These are phyloP conservation scores for Calcarisporium arbuscula DNA, from an alignment of 2,329 filamentous ascomycete species.

Conservation along the genomic window DNA sequence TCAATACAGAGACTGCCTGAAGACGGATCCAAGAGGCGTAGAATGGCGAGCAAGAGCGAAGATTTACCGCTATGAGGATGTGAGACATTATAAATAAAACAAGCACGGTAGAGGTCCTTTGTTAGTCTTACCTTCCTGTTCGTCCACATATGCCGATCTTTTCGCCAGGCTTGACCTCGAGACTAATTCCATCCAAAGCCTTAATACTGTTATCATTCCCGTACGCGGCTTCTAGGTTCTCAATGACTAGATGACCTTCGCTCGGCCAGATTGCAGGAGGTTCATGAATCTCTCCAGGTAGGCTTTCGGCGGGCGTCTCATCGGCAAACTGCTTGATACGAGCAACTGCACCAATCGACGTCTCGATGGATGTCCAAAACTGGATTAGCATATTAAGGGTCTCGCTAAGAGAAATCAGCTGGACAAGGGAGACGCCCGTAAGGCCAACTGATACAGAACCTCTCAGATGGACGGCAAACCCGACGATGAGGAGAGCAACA, in stretches of 20 bases:
- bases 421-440: slow-evolving; percentile 25
- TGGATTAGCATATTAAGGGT: slow-evolving; percentile 28
- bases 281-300: slow-evolving; percentile 10
- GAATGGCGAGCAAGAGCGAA: slow-evolving; percentile 39
- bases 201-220: slow-evolving; percentile 9
- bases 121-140: slow-evolving; percentile 28
- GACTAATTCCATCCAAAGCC: slow-evolving; percentile 15
- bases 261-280: slow-evolving; percentile 23
- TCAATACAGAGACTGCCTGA: slow-evolving; percentile 36
- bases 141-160: slow-evolving; percentile 47
- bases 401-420: slow-evolving; percentile 25
- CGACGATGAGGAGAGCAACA: slow-evolving; percentile 40
- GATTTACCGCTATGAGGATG: slow-evolving; percentile 39
- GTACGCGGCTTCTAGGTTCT: slow-evolving; percentile 21
- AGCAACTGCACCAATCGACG: slow-evolving; percentile 27
- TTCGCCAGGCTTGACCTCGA: slow-evolving; percentile 29
- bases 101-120: slow-evolving; percentile 9
- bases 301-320: slow-evolving; percentile 21
- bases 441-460: slow-evolving; percentile 21
- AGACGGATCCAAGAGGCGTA: slow-evolving; percentile 40
- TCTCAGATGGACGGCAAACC: slow-evolving; percentile 33
- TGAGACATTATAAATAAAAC: neutral
- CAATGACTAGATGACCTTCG: slow-evolving; percentile 20
- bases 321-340: slow-evolving; percentile 26
- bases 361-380: slow-evolving; percentile 32